These are phyloP conservation scores for Aspergillus aculeatinus DNA, from an alignment of 2,329 filamentous ascomycete genomes.

Conservation along the genomic window DNA sequence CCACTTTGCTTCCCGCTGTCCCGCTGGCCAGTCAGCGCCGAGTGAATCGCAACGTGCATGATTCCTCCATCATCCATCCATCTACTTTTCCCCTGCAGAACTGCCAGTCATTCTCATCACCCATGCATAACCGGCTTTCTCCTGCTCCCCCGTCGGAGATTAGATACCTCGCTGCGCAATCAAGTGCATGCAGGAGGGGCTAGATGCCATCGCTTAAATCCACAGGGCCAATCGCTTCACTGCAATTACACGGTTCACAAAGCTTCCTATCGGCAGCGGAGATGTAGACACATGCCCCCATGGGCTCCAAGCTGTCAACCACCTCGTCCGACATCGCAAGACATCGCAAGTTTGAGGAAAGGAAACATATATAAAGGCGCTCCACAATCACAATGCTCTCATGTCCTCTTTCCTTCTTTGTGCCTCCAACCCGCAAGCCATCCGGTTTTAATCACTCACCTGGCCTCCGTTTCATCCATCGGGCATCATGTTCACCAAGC, in stretches of 20 bases:
- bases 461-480: neutral
- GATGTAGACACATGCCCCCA: neutral
- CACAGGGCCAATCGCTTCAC: constrained; percentile 8
- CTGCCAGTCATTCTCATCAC: neutral
- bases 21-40: constrained; percentile 14
- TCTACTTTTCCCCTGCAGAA: too few relatives aligned
- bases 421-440: neutral
- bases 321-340: neutral
- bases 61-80: neutral
- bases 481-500: constrained; percentile 21
- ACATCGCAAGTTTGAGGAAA: too few relatives aligned
- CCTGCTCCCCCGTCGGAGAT: too few relatives aligned
- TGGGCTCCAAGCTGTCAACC: neutral
- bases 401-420: neutral
- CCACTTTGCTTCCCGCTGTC: neutral
- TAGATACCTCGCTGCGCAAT: too few relatives aligned
- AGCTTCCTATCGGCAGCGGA: neutral
- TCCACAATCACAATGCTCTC: neutral
- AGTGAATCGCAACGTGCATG: constrained; percentile 18
- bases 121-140: neutral
- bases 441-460: neutral
- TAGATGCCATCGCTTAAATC: neutral
- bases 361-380: neutral
- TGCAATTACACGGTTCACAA: neutral
- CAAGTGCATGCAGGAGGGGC: too few relatives aligned